Evolutionary conservation across 768 basidiomycete species (phyloP).

Genomic region (Coprinopsis strossmayeri): DNA sequence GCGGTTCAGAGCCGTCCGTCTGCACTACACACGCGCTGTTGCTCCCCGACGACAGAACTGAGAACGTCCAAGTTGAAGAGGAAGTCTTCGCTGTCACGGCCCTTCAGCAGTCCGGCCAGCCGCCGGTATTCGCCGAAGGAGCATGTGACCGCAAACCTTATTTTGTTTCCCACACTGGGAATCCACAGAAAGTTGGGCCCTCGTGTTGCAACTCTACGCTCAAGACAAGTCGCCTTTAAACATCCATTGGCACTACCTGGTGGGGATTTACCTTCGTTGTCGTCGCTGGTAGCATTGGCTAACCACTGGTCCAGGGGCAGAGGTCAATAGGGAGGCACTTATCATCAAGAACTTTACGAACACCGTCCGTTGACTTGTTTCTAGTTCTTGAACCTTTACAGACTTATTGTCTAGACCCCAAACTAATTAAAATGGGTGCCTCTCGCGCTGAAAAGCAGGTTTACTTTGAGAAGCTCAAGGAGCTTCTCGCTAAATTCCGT

Average conservation of each 20-base stretch:
- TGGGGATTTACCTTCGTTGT: constrained; percentile 20
- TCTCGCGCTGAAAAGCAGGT: constrained; percentile 82
- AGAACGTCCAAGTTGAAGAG: neutral
- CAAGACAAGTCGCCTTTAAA: constrained; percentile 74
- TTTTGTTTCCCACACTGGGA: constrained; percentile 22
- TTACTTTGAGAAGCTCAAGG: constrained; percentile 93
- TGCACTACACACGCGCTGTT: too few species aligned
- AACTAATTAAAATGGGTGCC: constrained; percentile 73
- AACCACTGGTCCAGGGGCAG: constrained; percentile 29
- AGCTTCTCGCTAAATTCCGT: constrained; percentile 88
- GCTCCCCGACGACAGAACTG: too few species aligned
- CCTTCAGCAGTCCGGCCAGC: neutral
- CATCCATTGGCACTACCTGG: constrained; percentile 87
- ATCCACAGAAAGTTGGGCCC: constrained; percentile 29
- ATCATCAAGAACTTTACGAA: constrained; percentile 20
- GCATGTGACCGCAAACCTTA: constrained; percentile 28
- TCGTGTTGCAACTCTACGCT: constrained; percentile 17
- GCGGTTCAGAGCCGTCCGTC: neutral
- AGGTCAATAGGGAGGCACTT: constrained; percentile 94
- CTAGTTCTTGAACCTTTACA: neutral
- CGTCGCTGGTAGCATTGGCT: neutral
- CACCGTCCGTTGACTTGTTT: constrained; percentile 13
- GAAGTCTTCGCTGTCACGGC: constrained; percentile 5
- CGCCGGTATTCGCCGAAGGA: constrained; percentile 18
- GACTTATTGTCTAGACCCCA: constrained; percentile 7